Percentiles rank a stretch among this genome's conserved stretches.
phyloP scores from a whole-genome alignment of 106 monocot genomes.

The Apostasia shenzhenica region DNA sequence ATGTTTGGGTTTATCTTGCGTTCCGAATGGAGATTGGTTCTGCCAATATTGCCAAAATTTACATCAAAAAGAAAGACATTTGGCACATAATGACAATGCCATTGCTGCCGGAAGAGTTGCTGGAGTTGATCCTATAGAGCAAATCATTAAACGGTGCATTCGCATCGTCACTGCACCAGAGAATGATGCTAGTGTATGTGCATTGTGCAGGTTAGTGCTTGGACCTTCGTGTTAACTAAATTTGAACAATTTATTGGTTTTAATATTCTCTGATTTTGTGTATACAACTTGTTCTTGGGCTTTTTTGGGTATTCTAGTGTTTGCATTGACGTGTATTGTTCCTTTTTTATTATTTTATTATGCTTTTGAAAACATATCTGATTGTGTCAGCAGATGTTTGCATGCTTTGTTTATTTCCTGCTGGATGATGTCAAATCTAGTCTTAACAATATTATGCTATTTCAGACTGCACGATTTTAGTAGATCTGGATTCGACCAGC shows the following conservation, averaged over 20 bases:
- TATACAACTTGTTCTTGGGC: background rate
- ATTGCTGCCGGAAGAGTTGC: conserved; percentile 80
- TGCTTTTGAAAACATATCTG: too few species aligned
- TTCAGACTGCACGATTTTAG: conserved; percentile 68
- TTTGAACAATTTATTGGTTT: background rate
- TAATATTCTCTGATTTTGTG: background rate
- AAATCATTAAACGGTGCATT: conserved; percentile 59
- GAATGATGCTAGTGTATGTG: conserved; percentile 52
- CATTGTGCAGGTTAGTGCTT: conserved; percentile 52
- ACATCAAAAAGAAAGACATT: conserved; percentile 25
- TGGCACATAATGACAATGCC: conserved; percentile 47
- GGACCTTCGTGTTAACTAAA: background rate
- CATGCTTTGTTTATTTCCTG: background rate
- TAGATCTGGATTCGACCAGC: conserved; percentile 45
- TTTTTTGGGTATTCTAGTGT: background rate
- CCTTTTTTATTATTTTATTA: too few species aligned
- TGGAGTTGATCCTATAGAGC: conserved; percentile 67
- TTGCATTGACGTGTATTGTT: background rate
- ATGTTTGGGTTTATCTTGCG: conserved; percentile 41
- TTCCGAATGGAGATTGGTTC: conserved; percentile 48
- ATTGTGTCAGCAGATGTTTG: background rate
- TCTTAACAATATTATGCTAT: background rate
- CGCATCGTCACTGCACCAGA: conserved; percentile 47
- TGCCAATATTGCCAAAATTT: conserved; percentile 52
- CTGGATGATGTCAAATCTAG: background rate